phyloP scores from a whole-genome alignment of 139 green algal genomes.

The Closterium sp. region DNA sequence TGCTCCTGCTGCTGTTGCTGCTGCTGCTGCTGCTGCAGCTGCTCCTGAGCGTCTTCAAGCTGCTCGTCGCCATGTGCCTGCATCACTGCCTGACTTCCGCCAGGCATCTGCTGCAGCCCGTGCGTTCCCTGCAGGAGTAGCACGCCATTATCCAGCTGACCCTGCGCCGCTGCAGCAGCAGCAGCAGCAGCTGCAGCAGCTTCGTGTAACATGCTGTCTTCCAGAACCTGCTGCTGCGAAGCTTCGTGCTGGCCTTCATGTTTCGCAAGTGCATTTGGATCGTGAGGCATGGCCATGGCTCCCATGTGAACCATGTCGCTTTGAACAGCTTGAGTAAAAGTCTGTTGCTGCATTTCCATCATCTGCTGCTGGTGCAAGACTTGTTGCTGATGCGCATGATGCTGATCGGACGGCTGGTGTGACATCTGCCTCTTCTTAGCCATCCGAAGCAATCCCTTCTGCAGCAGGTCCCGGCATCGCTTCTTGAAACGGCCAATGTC shows the following conservation, averaged over 20 bases:
- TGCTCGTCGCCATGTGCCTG: not conserved
- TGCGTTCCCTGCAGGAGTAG: not conserved
- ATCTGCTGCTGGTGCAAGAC: not conserved
- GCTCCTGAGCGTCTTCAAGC: not conserved
- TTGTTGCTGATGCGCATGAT: constrained; percentile 4
- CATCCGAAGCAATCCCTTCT: constrained; percentile 3
- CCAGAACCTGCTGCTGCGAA: not conserved
- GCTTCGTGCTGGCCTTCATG: not conserved
- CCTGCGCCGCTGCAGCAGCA: not conserved
- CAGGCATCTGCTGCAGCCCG: not conserved
- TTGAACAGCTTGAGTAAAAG: not conserved
- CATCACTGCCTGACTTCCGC: not conserved
- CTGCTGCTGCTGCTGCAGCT: not conserved
- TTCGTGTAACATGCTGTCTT: not conserved
- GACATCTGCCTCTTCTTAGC: not conserved
- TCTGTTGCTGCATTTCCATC: not conserved
- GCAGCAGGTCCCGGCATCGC: constrained; percentile 3
- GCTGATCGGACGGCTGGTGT: not conserved
- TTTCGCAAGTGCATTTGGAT: not conserved
- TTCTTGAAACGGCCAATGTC: constrained; percentile 4
- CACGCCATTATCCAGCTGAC: not conserved
- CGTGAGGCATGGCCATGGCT: not conserved
- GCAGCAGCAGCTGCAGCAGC: not conserved
- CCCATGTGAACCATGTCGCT: not conserved
- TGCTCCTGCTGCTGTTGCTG: not conserved